Evolutionary conservation across 208 protist species (phyloP).

Genomic region (Trypanosoma brucei): DNA sequence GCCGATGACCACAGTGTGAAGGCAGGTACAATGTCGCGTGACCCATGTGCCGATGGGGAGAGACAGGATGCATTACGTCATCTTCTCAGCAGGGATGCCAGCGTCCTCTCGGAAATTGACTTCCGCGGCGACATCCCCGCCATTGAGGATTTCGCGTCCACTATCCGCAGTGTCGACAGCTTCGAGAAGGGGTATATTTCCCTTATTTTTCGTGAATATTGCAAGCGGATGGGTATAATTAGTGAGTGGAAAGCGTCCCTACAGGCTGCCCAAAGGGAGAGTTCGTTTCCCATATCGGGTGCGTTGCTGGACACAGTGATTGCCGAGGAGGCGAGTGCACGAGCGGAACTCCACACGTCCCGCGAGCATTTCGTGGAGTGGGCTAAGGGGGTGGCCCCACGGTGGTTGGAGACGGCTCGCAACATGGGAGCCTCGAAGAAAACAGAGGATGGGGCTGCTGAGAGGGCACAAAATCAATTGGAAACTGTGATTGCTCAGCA

Average conservation of each 20-base stretch:
- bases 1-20: conserved; percentile 4
- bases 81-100: not conserved
- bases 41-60: not conserved
- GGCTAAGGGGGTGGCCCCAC: conserved; percentile 46
- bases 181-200: conserved; percentile 45
- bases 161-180: not conserved
- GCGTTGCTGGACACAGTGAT: conserved; percentile 24
- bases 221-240: conserved; percentile 59
- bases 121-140: not conserved
- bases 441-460: conserved; percentile 31
- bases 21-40: not conserved
- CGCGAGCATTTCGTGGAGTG: conserved; percentile 58
- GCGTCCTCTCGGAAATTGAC: not conserved
- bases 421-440: conserved; percentile 26
- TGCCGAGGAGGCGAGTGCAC: conserved; percentile 24
- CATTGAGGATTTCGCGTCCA: conserved; percentile 7
- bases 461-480: conserved; percentile 10
- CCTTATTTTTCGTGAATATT: conserved; percentile 77
- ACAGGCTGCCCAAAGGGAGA: conserved; percentile 23
- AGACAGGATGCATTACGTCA: not conserved
- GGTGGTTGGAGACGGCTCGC: conserved; percentile 51
- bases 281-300: conserved; percentile 42
- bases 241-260: conserved; percentile 20
- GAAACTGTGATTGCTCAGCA: not conserved
- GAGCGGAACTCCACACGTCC: conserved; percentile 23